Evolutionary conservation across 176 grass and related monocot genomes (phyloP).

Genomic region (Guadua angustifolia): DNA sequence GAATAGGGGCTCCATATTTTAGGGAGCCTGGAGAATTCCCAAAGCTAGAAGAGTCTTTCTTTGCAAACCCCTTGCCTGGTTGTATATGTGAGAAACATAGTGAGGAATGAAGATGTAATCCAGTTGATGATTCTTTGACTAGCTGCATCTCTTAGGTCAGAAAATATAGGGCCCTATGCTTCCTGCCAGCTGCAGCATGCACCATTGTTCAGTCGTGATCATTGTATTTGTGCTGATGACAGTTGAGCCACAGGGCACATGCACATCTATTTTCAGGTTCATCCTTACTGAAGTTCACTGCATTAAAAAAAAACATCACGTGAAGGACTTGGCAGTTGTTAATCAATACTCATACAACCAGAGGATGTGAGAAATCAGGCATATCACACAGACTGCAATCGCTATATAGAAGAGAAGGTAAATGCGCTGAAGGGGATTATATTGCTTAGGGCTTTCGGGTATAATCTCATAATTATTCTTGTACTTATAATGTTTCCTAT

Average conservation of each 20-base stretch:
- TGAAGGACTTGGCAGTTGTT: neutral
- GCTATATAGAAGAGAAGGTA: conserved; percentile 35
- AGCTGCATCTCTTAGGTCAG: neutral
- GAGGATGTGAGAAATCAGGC: conserved; percentile 12
- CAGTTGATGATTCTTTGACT: conserved; percentile 16
- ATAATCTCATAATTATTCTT: neutral
- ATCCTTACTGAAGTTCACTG: neutral
- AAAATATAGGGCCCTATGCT: conserved; percentile 2
- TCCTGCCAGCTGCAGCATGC: neutral
- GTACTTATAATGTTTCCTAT: conserved; percentile 1
- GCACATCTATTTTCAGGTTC: neutral
- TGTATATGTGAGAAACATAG: conserved; percentile 89
- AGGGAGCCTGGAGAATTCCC: conserved; percentile 88
- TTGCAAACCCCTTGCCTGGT: conserved; percentile 86
- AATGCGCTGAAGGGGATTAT: conserved; percentile 1
- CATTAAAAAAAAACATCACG: neutral
- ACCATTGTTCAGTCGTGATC: neutral
- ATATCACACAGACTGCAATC: neutral
- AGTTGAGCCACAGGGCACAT: neutral
- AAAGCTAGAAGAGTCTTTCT: conserved; percentile 94
- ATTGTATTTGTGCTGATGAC: neutral
- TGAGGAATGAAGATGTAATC: conserved; percentile 43
- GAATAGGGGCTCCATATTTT: conserved; percentile 74
- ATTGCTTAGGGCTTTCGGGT: neutral
- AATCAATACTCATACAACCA: neutral